Evolutionary conservation across 208 protist genomes (phyloP).

Genomic region (Acanthamoeba lenticulata): DNA sequence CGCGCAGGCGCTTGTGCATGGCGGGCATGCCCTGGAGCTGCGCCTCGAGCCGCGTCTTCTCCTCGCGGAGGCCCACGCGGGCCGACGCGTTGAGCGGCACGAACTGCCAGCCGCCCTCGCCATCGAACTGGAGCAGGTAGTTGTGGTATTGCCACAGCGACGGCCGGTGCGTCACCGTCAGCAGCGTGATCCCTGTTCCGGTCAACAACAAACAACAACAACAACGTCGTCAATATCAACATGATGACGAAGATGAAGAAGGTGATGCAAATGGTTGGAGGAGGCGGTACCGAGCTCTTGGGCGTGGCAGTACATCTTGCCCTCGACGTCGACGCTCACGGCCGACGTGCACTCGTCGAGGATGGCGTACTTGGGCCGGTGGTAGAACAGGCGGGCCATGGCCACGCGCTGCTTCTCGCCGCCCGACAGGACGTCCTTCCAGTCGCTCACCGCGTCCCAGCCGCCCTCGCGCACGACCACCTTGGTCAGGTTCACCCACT

Average conservation of each 20-base stretch:
- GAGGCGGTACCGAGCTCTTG: conserved; percentile 56
- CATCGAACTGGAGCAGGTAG: conserved; percentile 79
- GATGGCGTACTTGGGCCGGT: conserved; percentile 78
- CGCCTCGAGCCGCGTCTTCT: conserved; percentile 42
- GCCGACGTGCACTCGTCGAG: conserved; percentile 82
- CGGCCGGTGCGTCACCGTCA: conserved; percentile 83
- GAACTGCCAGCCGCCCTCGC: conserved; percentile 55
- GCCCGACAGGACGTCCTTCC: conserved; percentile 80
- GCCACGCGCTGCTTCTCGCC: conserved; percentile 81
- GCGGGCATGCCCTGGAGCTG: conserved; percentile 40
- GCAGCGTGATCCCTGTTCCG: conserved; percentile 74
- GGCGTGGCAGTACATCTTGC: conserved; percentile 72
- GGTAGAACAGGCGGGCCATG: conserved; percentile 76
- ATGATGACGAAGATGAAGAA: background rate
- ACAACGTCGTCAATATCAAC: too few species aligned
- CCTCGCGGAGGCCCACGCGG: conserved; percentile 3
- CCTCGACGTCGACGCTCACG: conserved; percentile 82
- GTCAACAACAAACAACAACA: background rate
- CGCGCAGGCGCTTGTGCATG: conserved; percentile 42
- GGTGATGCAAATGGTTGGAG: background rate
- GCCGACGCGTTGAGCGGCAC: conserved; percentile 20
- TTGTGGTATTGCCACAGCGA: conserved; percentile 83
- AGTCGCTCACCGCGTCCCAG: conserved; percentile 81
- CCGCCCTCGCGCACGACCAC: conserved; percentile 75
- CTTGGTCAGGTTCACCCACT: conserved; percentile 67